phyloP scores from a whole-genome alignment of 805 yeast genomes.

The Kuraishia capsulata region DNA sequence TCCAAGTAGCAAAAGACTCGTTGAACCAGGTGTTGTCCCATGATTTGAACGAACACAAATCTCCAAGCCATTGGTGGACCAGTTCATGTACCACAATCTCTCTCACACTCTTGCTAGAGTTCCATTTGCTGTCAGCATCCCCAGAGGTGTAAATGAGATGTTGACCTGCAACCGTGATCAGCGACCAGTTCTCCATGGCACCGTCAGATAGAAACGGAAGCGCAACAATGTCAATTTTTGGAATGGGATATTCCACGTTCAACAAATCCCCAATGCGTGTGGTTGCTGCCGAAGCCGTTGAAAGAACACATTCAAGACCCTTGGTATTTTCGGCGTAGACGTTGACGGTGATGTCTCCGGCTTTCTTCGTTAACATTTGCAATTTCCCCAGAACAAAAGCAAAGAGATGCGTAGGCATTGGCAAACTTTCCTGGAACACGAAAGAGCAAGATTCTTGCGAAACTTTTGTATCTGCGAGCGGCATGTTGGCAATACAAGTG shows the following conservation, averaged over 20 bases:
- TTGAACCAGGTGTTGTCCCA: slow-evolving; percentile 69
- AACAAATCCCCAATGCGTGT: slow-evolving; percentile 39
- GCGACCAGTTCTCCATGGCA: slow-evolving; percentile 76
- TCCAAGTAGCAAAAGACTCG: slow-evolving; percentile 72
- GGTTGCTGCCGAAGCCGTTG: slow-evolving; percentile 34
- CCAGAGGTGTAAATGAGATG: slow-evolving; percentile 17
- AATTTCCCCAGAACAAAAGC: slow-evolving; percentile 65
- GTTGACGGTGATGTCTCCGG: slow-evolving; percentile 33
- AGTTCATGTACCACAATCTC: slow-evolving; percentile 64
- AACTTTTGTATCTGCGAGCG: slow-evolving; percentile 18
- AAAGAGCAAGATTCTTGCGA: slow-evolving; percentile 18
- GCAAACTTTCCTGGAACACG: slow-evolving; percentile 43
- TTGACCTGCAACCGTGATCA: slow-evolving; percentile 49
- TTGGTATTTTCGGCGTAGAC: slow-evolving; percentile 50
- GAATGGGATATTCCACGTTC: slow-evolving; percentile 40
- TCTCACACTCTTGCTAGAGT: slow-evolving; percentile 25
- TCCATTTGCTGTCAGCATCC: slow-evolving; percentile 1
- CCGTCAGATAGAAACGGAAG: slow-evolving; percentile 68
- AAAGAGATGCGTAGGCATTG: slow-evolving; percentile 55
- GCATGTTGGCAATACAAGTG: slow-evolving; percentile 43
- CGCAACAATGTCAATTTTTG: slow-evolving; percentile 58
- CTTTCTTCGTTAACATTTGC: slow-evolving; percentile 17
- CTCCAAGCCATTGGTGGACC: slow-evolving; percentile 78
- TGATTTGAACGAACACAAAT: slow-evolving; percentile 53
- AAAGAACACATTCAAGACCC: slow-evolving; percentile 34